phyloP scores from a whole-genome alignment of 2,329 filamentous ascomycete genomes.

The Aaosphaeria arxii region DNA sequence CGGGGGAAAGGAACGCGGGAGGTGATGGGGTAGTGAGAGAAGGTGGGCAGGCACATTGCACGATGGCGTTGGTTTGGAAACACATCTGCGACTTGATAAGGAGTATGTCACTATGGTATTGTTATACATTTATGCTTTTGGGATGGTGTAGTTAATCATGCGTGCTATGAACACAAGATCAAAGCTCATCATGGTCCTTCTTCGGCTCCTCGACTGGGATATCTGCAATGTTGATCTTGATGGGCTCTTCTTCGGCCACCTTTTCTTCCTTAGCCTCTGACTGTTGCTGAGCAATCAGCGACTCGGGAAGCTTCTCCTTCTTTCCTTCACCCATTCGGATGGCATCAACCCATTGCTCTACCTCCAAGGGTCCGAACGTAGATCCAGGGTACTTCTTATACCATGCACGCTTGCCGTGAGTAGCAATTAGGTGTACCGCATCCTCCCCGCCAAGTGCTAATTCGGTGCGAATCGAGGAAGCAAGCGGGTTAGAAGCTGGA shows the following conservation, averaged over 20 bases:
- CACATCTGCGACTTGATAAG: no score
- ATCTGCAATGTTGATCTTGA: constrained; percentile 33
- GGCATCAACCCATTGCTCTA: constrained; percentile 88
- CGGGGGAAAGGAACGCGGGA: no score
- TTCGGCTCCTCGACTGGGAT: constrained; percentile 13
- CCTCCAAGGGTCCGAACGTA: constrained; percentile 54
- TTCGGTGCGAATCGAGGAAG: constrained; percentile 54
- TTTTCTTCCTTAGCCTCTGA: constrained; percentile 19
- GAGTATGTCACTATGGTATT: no score
- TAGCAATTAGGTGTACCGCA: constrained; percentile 69
- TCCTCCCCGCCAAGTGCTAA: constrained; percentile 57
- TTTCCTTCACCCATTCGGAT: constrained; percentile 83
- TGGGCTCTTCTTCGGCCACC: constrained; percentile 20
- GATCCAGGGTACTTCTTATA: constrained; percentile 69
- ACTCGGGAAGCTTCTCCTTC: constrained; percentile 67
- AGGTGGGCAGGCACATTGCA: no score
- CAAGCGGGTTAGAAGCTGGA: constrained; percentile 59
- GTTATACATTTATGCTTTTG: no score
- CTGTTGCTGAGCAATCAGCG: constrained; percentile 28
- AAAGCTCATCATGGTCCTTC: constrained; percentile 6
- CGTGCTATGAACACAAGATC: background rate
- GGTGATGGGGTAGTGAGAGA: no score
- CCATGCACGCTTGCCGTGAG: constrained; percentile 86
- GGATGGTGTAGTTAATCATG: no score
- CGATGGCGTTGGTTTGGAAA: no score